Percentiles rank a stretch among this genome's conserved stretches.
Evolutionary conservation across 192 early-diverging fungal species (phyloP).

Genomic region (Coemansia sp.): DNA sequence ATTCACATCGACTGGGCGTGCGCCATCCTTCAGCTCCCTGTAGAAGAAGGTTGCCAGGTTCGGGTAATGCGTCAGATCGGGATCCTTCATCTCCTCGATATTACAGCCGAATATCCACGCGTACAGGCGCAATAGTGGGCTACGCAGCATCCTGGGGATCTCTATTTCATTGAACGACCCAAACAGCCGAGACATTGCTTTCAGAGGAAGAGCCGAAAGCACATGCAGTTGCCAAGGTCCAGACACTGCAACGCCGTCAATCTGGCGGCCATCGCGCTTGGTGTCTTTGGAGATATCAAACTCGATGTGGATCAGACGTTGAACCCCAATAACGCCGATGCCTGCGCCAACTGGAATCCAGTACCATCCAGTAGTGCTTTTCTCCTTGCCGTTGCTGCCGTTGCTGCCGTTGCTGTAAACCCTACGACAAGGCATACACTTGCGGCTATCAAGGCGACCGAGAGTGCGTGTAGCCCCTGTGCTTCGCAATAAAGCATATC

Average conservation of each 20-base stretch:
- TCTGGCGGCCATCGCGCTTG: not conserved
- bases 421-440: not conserved
- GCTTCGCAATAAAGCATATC: not conserved
- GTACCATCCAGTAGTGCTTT: slow-evolving; percentile 59
- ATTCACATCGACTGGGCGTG: slow-evolving; percentile 61
- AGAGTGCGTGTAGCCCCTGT: not conserved
- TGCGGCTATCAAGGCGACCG: not conserved
- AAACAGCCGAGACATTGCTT: slow-evolving; percentile 88
- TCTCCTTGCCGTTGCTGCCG: not conserved
- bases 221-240: slow-evolving; percentile 94
- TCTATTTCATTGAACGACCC: slow-evolving; percentile 85
- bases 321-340: slow-evolving; percentile 67
- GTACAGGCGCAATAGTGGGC: slow-evolving; percentile 76
- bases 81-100: slow-evolving; percentile 90
- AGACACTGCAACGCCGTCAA: slow-evolving; percentile 49
- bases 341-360: slow-evolving; percentile 77
- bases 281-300: slow-evolving; percentile 32
- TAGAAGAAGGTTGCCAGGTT: slow-evolving; percentile 95
- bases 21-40: slow-evolving; percentile 77
- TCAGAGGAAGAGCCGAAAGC: slow-evolving; percentile 84
- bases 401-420: slow-evolving; percentile 19
- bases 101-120: slow-evolving; percentile 87
- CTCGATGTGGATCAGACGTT: slow-evolving; percentile 65
- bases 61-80: slow-evolving; percentile 74
- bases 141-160: slow-evolving; percentile 76